These are phyloP conservation scores for Platanthera zijinensis DNA, from an alignment of 106 monocot species.

Conservation along the genomic window DNA sequence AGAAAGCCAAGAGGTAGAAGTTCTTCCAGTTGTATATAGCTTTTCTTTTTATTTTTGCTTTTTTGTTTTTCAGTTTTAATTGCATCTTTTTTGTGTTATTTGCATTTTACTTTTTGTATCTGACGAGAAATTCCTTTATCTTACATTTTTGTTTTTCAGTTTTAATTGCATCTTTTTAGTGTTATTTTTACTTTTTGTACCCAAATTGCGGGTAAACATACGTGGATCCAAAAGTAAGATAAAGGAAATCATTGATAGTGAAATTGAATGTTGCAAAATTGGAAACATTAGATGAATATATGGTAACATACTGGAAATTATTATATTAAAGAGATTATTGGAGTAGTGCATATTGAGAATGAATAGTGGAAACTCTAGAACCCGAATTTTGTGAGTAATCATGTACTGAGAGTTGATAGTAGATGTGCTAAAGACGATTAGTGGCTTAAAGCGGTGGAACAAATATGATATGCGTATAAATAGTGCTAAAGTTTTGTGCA, in stretches of 20 bases:
- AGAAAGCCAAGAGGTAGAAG: too few species aligned
- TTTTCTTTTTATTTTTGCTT: too few species aligned
- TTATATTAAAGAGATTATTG: background rate
- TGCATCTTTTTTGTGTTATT: too few species aligned
- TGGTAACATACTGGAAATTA: background rate
- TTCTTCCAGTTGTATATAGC: too few species aligned
- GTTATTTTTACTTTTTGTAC: too few species aligned
- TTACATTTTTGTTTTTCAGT: too few species aligned
- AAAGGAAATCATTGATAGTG: background rate
- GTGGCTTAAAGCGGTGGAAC: background rate
- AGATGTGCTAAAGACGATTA: background rate
- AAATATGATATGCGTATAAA: background rate
- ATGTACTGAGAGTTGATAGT: background rate
- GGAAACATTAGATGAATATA: background rate
- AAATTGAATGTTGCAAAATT: background rate
- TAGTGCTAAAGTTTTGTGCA: background rate
- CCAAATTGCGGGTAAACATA: too few species aligned
- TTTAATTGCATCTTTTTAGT: too few species aligned
- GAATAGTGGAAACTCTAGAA: background rate
- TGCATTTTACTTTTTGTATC: too few species aligned
- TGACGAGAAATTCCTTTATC: too few species aligned
- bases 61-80: too few species aligned
- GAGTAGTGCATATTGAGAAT: background rate
- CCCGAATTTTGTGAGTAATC: background rate
- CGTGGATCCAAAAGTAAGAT: too few species aligned